These are phyloP conservation scores for Catharanthus roseus DNA, from an alignment of 257 asterid genomes.

Conservation along the genomic window DNA sequence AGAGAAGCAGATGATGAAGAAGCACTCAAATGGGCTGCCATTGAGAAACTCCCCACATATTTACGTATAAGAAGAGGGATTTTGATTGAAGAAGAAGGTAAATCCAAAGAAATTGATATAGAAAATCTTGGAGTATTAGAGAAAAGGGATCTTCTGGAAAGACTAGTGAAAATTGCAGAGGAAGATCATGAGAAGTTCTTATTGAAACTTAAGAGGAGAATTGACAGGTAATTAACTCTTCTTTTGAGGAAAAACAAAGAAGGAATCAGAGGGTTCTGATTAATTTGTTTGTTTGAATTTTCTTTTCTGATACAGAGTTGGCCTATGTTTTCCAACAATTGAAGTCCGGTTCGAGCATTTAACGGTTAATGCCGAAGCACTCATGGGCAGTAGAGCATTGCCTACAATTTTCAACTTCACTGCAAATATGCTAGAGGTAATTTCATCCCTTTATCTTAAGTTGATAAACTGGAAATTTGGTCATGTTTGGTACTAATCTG, in stretches of 20 bases:
- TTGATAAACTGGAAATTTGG: not conserved
- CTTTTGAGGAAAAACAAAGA: not conserved
- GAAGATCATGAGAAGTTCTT: conserved; percentile 81
- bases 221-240: conserved; percentile 44
- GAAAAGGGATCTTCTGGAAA: conserved; percentile 57
- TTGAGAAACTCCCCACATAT: conserved; percentile 76
- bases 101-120: conserved; percentile 50
- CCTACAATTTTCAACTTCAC: conserved; percentile 42
- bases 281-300: not conserved
- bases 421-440: conserved; percentile 50
- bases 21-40: conserved; percentile 83
- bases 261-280: not conserved
- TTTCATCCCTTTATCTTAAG: not conserved
- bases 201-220: conserved; percentile 57
- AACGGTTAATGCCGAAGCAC: conserved; percentile 32
- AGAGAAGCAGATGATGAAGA: conserved; percentile 69
- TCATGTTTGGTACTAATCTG: not conserved
- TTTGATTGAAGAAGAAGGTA: conserved; percentile 48
- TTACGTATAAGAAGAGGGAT: conserved; percentile 66
- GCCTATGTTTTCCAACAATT: conserved; percentile 30
- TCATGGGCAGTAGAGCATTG: conserved; percentile 26
- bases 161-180: conserved; percentile 58
- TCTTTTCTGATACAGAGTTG: conserved; percentile 24
- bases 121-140: conserved; percentile 57
- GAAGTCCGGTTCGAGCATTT: conserved; percentile 36